Evolutionary conservation across 78 protist species (phyloP), one percentile per base, ranked within the genome.

Genomic region (Chrysochromulina parva): DNA sequence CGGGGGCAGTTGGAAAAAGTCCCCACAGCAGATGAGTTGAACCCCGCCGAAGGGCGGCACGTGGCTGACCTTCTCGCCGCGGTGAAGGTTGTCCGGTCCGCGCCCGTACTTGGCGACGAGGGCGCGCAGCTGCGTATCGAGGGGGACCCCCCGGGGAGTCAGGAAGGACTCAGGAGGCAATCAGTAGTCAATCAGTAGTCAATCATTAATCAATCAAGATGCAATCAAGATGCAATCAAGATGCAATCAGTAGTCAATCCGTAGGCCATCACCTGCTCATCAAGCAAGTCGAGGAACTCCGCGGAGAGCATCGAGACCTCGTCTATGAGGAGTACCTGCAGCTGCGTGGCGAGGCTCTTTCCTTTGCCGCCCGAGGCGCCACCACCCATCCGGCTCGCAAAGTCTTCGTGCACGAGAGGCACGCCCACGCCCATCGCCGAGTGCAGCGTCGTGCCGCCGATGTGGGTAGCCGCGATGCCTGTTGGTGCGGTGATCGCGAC

Each of bases 1-100:
- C 55, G 95, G 95, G 5, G 95, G 95, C 55, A 93, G 81, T 22
- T 93, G 95, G 50, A 85, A 78, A 38, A 93, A 93, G 92, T 93
- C 95, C 69, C 95, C 95, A 73, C 58, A 57, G 28, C 58, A n/a
- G 71, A 93, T 7, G 38, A 93, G 19, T 76, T 93, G 92, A 53
- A 93, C 81, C 81, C 95, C 95, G 11, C 95, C 95, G 54, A 93
- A 93, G 57, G 92, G 85, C 9, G 82, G 82, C 57, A 74, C 19
- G 14, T 13, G 38, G 50, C 3, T 1, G 11, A n/a, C 57, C 14
- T n/a, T 11, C 13, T 38, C 38, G 52, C 80, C 80, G 28, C 76
- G 67, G 26, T 22, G 17, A 2, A 17, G 26, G 67, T 60, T 5
- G 24, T 60, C 67, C 6, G 67, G 26, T 14, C 71, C 26, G 78